phyloP scores from a whole-genome alignment of 495 filamentous ascomycete genomes.

The Lasiosphaeris hirsuta region DNA sequence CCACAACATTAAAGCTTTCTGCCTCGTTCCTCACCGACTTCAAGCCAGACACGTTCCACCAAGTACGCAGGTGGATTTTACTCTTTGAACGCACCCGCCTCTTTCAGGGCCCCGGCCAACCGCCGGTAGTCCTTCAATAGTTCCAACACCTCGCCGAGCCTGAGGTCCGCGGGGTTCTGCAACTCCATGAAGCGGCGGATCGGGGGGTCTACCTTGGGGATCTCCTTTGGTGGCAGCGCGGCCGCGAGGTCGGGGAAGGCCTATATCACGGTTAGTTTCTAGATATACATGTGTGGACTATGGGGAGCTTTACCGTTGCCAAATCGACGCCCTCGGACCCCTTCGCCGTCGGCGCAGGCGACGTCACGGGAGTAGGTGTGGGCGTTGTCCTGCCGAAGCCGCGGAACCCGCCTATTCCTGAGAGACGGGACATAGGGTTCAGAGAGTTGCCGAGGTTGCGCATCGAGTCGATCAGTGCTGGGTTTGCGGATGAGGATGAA shows the following conservation, averaged over 20 bases:
- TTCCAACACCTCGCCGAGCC: constrained; percentile 74
- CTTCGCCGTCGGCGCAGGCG: constrained; percentile 23
- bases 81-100: constrained; percentile 55
- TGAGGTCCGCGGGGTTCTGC: constrained; percentile 72
- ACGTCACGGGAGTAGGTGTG: constrained; percentile 25
- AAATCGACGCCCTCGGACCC: constrained; percentile 46
- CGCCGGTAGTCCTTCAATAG: constrained; percentile 85
- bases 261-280: constrained; percentile 25
- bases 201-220: constrained; percentile 62
- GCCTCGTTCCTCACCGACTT: too few relatives aligned
- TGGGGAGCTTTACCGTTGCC: constrained; percentile 41
- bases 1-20: too few relatives aligned
- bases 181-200: constrained; percentile 78
- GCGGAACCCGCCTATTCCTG: constrained; percentile 64
- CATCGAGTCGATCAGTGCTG: constrained; percentile 72
- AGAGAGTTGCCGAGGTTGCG: constrained; percentile 77
- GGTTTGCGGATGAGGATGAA: constrained; percentile 42
- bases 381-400: constrained; percentile 63
- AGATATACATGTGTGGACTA: too few relatives aligned
- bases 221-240: constrained; percentile 47
- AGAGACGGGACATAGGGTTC: constrained; percentile 78
- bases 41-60: too few relatives aligned
- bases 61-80: not conserved
- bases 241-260: constrained; percentile 58
- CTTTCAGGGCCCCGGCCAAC: constrained; percentile 64